These are phyloP conservation scores for Amylostereum areolatum DNA, from an alignment of 1,284 basidiomycete genomes.

Conservation along the genomic window DNA sequence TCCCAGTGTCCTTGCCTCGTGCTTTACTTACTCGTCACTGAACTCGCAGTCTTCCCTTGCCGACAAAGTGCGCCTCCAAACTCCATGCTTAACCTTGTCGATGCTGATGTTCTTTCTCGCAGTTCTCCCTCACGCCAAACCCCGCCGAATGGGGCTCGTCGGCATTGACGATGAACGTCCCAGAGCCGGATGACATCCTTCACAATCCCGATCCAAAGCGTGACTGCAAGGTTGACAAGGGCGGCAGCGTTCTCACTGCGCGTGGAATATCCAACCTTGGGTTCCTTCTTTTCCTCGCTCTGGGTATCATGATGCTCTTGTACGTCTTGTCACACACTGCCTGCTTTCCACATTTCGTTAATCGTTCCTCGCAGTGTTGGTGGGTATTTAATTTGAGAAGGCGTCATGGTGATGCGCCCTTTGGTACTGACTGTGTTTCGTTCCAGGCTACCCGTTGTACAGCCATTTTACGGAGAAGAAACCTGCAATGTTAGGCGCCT, in stretches of 20 bases:
- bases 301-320: conserved; percentile 4
- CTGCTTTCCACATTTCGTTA: background rate
- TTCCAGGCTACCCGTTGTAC: background rate
- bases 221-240: background rate
- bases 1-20: too few species aligned
- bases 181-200: background rate
- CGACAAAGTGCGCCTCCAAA: too few species aligned
- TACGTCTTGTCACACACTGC: background rate
- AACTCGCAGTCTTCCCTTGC: too few species aligned
- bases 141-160: too few species aligned
- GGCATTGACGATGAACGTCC: background rate
- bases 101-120: too few species aligned
- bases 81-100: too few species aligned
- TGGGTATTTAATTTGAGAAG: too few species aligned
- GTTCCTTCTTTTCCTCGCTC: background rate
- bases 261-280: background rate
- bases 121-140: too few species aligned
- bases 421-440: too few species aligned
- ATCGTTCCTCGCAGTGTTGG: background rate
- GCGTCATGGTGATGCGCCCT: too few species aligned
- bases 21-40: too few species aligned
- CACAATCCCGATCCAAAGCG: conserved; percentile 1
- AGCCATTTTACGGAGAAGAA: background rate
- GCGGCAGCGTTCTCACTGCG: background rate
- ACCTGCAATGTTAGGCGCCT: background rate